Conservation (phyloP, 1,284 basidiomycete genomes). For the Phellinidium pouzarii region DNA sequence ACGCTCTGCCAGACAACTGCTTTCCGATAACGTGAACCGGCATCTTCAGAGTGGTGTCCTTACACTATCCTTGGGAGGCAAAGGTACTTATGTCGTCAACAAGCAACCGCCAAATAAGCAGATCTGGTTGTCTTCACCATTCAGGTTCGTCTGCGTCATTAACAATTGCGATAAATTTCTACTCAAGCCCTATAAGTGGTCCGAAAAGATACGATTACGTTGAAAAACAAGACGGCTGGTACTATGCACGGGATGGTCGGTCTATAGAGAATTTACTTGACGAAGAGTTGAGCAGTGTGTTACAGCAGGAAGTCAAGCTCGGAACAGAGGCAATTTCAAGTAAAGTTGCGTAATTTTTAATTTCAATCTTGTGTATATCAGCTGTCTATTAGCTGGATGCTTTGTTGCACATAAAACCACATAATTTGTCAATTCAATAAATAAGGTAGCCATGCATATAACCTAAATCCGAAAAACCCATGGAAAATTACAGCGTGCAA, state of each 20-base stretch:
- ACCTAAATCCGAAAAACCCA: too few relatives aligned
- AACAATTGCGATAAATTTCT: background rate
- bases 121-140: slow-evolving; percentile 94
- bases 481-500: too few relatives aligned
- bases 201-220: slow-evolving; percentile 85
- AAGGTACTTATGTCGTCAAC: slow-evolving; percentile 98
- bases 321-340: slow-evolving; percentile 28
- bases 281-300: slow-evolving; percentile 45
- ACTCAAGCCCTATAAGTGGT: slow-evolving; percentile 44
- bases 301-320: slow-evolving; percentile 31
- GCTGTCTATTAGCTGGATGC: background rate
- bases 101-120: slow-evolving; percentile 99
- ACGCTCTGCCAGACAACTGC: background rate
- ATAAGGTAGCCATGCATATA: too few relatives aligned
- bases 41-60: slow-evolving; percentile 75
- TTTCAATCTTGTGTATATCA: background rate
- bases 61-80: slow-evolving; percentile 74
- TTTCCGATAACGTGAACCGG: slow-evolving; percentile 8
- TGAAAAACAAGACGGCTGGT: slow-evolving; percentile 55
- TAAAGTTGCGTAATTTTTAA: slow-evolving; percentile 24
- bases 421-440: too few relatives aligned
- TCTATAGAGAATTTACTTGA: slow-evolving; percentile 65
- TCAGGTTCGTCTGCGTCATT: slow-evolving; percentile 43
- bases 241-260: slow-evolving; percentile 66
- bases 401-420: too few relatives aligned